Percentiles rank a stretch among this genome's conserved stretches.
Conservation (phyloP, 164 flowering plant genomes). For the Nymphaea thermarum region DNA sequence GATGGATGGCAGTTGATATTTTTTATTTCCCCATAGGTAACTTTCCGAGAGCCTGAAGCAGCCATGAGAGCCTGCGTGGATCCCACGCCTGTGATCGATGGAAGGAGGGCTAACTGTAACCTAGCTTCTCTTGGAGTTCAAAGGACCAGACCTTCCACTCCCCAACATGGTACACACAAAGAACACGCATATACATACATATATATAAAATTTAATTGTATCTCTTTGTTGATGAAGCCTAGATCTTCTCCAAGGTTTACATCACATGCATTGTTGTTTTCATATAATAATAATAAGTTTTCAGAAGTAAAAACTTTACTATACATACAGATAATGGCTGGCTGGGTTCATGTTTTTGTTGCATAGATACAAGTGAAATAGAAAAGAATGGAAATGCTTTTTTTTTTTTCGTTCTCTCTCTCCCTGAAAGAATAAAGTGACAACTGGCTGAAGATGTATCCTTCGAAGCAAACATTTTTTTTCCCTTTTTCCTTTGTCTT, state of each 20-base stretch:
- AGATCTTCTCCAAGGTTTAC: no score
- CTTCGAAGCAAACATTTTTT: background rate
- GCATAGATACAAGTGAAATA: no score
- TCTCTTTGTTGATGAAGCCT: background rate
- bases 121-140: conserved; percentile 90
- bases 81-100: conserved; percentile 90
- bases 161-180: conserved; percentile 49
- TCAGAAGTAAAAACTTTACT: no score
- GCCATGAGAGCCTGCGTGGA: conserved; percentile 91
- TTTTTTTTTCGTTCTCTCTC: no score
- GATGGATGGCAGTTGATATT: background rate
- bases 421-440: background rate
- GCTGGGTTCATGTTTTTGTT: no score
- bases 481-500: background rate
- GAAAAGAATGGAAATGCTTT: background rate
- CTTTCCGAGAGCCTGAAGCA: conserved; percentile 75
- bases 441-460: background rate
- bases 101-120: conserved; percentile 96
- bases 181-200: background rate
- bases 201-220: background rate
- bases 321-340: no score
- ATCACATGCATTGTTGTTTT: no score
- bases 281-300: no score
- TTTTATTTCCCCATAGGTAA: conserved; percentile 37
- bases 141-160: conserved; percentile 82